A percentile compares a stretch with the other conserved stretches of the same genome.
phyloP scores from a whole-genome alignment of 257 asterid genomes.

The Hygrophila difformis region DNA sequence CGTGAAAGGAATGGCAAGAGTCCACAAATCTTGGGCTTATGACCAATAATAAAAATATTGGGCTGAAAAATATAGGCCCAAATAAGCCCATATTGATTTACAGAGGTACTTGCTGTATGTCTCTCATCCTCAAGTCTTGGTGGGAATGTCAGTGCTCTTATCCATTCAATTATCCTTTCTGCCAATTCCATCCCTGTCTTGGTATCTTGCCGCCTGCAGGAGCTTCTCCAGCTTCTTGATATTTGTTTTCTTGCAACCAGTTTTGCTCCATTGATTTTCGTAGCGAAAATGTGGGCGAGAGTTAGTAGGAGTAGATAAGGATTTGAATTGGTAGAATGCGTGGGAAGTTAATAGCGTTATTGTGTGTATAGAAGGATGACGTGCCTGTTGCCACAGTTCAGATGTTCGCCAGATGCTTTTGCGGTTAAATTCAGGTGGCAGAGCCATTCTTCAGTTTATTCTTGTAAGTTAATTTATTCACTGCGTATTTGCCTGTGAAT shows the following conservation, averaged over 20 bases:
- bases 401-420: slow-evolving; percentile 78
- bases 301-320: slow-evolving; percentile 2
- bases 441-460: slow-evolving; percentile 30
- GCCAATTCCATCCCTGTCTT: slow-evolving; percentile 13
- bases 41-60: too few relatives aligned
- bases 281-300: background rate
- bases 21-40: too few relatives aligned
- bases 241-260: background rate
- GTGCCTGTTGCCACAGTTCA: slow-evolving; percentile 90
- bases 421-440: slow-evolving; percentile 54
- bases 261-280: slow-evolving; percentile 15
- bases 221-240: background rate
- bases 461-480: slow-evolving; percentile 27
- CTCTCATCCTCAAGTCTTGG: slow-evolving; percentile 37
- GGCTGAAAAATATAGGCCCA: too few relatives aligned
- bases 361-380: slow-evolving; percentile 52
- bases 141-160: slow-evolving; percentile 32
- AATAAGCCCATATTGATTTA: too few relatives aligned
- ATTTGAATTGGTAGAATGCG: slow-evolving; percentile 10
- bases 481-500: background rate
- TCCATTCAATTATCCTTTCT: slow-evolving; percentile 45
- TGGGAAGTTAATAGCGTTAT: slow-evolving; percentile 17
- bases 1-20: too few relatives aligned
- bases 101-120: slow-evolving; percentile 16
- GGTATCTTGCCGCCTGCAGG: slow-evolving; percentile 3